phyloP scores from a whole-genome alignment of 495 filamentous ascomycete genomes.

The Neurospora africana region DNA sequence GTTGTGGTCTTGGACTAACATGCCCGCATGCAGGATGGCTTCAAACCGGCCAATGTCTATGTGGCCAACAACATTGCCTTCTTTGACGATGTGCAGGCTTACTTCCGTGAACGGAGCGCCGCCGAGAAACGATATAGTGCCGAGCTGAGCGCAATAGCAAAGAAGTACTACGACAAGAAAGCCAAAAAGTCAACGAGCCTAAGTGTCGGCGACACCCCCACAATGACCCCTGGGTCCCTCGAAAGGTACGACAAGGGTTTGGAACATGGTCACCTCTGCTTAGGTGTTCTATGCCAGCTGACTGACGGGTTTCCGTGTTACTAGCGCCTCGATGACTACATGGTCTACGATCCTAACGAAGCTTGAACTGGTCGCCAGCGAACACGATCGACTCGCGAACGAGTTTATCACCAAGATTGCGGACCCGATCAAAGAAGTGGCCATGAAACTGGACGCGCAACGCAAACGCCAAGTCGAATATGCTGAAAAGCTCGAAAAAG shows the following conservation, averaged over 20 bases:
- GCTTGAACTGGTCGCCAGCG: slow-evolving; percentile 74
- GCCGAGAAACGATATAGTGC: slow-evolving; percentile 95
- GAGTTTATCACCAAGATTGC: slow-evolving; percentile 70
- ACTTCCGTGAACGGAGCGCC: slow-evolving; percentile 84
- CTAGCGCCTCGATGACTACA: slow-evolving; percentile 81
- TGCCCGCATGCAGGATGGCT: slow-evolving; percentile 57
- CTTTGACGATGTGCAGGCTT: slow-evolving; percentile 94
- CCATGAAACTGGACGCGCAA: slow-evolving; percentile 74
- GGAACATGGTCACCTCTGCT: neutral
- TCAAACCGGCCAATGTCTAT: slow-evolving; percentile 90
- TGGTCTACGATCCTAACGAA: slow-evolving; percentile 91
- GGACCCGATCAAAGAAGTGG: slow-evolving; percentile 67
- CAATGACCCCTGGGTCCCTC: slow-evolving; percentile 87
- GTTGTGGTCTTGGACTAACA: slow-evolving; percentile 5
- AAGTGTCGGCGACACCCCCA: slow-evolving; percentile 89
- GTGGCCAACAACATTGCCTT: slow-evolving; percentile 79
- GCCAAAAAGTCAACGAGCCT: slow-evolving; percentile 76
- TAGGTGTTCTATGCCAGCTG: neutral
- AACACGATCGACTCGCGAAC: slow-evolving; percentile 73
- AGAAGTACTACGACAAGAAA: slow-evolving; percentile 96
- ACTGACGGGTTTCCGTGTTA: neutral
- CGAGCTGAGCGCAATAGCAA: slow-evolving; percentile 76
- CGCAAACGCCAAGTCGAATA: slow-evolving; percentile 87
- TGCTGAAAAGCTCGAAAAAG: slow-evolving; percentile 76
- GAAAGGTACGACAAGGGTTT: slow-evolving; percentile 50